phyloP scores from a whole-genome alignment of 1,139 yeast genomes.

The Blastobotrys proliferans region DNA sequence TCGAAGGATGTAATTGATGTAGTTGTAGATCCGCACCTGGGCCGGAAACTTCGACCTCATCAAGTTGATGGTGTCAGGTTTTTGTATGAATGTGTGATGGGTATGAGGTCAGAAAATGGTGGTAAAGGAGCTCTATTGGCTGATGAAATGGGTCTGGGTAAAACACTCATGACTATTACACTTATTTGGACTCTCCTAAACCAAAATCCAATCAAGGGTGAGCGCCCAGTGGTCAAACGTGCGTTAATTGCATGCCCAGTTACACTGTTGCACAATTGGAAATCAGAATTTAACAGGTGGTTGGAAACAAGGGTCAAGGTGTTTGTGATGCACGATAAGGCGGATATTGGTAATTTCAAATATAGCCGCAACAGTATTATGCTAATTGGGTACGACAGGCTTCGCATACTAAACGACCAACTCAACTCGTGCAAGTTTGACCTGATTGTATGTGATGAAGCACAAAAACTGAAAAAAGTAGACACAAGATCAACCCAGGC shows the following conservation, averaged over 20 bases:
- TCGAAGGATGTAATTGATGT: constrained; percentile 45
- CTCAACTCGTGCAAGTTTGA: constrained; percentile 54
- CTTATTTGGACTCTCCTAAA: constrained; percentile 78
- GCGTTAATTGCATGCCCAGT: constrained; percentile 88
- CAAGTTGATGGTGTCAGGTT: constrained; percentile 81
- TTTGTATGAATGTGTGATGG: constrained; percentile 78
- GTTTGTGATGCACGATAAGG: constrained; percentile 32
- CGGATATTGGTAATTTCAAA: constrained; percentile 65
- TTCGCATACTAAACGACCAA: constrained; percentile 54
- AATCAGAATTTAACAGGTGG: constrained; percentile 86
- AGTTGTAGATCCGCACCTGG: constrained; percentile 63
- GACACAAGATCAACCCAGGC: constrained; percentile 64
- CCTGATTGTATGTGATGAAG: constrained; percentile 88
- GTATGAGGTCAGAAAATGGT: constrained; percentile 42
- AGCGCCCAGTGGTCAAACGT: constrained; percentile 46
- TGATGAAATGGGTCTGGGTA: constrained; percentile 97
- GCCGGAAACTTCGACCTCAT: constrained; percentile 64
- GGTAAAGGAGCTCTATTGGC: constrained; percentile 82
- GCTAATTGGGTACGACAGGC: constrained; percentile 83
- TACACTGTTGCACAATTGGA: constrained; percentile 85
- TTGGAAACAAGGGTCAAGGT: constrained; percentile 52
- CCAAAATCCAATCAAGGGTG: constrained; percentile 56
- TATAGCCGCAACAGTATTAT: constrained; percentile 71
- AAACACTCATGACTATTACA: constrained; percentile 81
- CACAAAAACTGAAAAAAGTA: constrained; percentile 70